phyloP scores from a whole-genome alignment of 2,329 filamentous ascomycete genomes.

The Ophiostoma sp. region DNA sequence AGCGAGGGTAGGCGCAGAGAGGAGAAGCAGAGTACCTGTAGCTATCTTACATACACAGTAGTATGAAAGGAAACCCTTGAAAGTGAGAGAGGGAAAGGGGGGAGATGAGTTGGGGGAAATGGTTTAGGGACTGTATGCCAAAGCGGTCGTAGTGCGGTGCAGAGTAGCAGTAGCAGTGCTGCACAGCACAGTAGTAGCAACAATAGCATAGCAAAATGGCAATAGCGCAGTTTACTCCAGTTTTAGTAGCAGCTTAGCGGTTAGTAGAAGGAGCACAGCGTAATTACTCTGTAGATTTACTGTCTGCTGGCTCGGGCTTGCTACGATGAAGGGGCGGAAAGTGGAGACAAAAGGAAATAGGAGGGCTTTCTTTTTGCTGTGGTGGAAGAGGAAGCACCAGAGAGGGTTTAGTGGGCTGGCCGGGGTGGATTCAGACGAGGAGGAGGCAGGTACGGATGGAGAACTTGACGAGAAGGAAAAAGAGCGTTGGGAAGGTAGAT shows the following conservation, averaged over 20 bases:
- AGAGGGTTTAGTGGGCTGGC: conserved; percentile 12
- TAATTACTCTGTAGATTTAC: background rate
- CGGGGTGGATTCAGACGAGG: background rate
- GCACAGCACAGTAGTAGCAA: background rate
- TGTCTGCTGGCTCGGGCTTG: conserved; percentile 11
- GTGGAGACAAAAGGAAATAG: conserved; percentile 21
- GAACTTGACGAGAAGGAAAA: background rate
- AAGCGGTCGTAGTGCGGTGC: conserved; percentile 16
- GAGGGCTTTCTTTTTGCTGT: conserved; percentile 15
- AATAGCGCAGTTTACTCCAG: too few relatives aligned
- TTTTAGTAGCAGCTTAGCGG: too few relatives aligned
- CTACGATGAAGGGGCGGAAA: conserved; percentile 17
- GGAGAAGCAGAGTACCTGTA: background rate
- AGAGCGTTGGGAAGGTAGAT: background rate
- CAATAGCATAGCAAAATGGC: background rate
- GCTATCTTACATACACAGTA: background rate
- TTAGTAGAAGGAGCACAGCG: background rate
- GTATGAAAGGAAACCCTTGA: too few relatives aligned
- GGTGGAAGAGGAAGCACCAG: conserved; percentile 12
- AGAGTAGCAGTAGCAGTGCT: conserved; percentile 12
- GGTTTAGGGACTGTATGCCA: conserved; percentile 17
- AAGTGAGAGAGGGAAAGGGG: background rate
- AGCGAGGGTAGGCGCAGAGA: background rate
- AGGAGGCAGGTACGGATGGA: background rate
- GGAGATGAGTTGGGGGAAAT: conserved; percentile 11